Conservation (phyloP, 495 filamentous ascomycete species). For the Staphylotrichum longicolle region DNA sequence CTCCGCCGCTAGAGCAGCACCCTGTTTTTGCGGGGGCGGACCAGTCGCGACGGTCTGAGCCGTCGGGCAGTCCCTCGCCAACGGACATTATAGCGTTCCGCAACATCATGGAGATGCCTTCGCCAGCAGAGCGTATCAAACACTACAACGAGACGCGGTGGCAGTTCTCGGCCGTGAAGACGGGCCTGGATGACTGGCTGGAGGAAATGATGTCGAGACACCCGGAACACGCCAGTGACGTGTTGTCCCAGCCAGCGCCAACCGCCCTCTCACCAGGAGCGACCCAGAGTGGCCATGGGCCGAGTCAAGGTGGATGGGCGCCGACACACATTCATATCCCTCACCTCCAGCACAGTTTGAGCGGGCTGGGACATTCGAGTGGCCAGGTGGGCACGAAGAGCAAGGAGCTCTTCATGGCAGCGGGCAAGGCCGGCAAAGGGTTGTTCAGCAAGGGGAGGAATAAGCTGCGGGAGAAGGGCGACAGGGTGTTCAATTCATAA, state of each 20-base stretch:
- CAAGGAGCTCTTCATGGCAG: slow-evolving; percentile 80
- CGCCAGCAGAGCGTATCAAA: slow-evolving; percentile 60
- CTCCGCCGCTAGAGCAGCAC: slow-evolving; percentile 41
- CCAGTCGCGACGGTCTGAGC: background rate
- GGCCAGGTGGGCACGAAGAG: slow-evolving; percentile 67
- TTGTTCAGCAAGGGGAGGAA: slow-evolving; percentile 82
- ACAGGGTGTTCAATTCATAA: slow-evolving; percentile 68
- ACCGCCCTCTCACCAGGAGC: too few species aligned
- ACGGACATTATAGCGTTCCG: slow-evolving; percentile 56
- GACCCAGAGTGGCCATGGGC: too few species aligned
- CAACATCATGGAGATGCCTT: slow-evolving; percentile 65
- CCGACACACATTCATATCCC: slow-evolving; percentile 39
- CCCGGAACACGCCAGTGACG: slow-evolving; percentile 39
- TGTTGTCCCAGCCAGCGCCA: slow-evolving; percentile 2
- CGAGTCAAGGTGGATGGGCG: slow-evolving; percentile 1
- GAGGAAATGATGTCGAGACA: slow-evolving; percentile 39
- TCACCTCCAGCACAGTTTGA: slow-evolving; percentile 24
- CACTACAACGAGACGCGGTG: slow-evolving; percentile 66
- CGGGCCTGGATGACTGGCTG: slow-evolving; percentile 75
- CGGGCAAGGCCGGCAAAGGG: slow-evolving; percentile 81
- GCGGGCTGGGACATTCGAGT: slow-evolving; percentile 39
- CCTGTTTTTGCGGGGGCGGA: slow-evolving; percentile 31
- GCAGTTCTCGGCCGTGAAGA: slow-evolving; percentile 68
- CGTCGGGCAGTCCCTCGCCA: slow-evolving; percentile 1
- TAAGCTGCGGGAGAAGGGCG: slow-evolving; percentile 66